Evolutionary conservation across 257 asterid genomes (phyloP), one percentile per base, ranked within the genome.

Genomic region (Salvia splendens): DNA sequence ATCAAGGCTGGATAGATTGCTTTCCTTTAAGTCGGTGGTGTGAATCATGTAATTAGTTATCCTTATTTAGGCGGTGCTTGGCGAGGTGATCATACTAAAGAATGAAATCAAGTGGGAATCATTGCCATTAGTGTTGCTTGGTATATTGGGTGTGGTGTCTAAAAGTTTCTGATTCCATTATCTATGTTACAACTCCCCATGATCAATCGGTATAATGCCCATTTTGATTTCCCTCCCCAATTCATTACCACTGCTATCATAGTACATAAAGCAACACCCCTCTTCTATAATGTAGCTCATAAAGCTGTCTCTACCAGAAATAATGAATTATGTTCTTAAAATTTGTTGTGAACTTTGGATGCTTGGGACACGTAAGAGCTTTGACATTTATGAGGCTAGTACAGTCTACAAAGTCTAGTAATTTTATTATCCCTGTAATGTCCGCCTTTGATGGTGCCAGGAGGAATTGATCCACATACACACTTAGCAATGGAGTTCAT

Each of bases 391-490:
- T 14, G 16, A 40, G 30, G 17, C 24, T 68, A 33, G n/a, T 10
- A 43, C 59, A 57, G n/a, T 48, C 49, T 12, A 55, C 40, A 20
- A 35, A 5, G 61, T 38, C 46, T 78, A 41, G 7, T 2, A 53
- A 32, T 15, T 61, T 56, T 3, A 33, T 43, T 24, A 17, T 74
- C 43, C 54, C 36, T 68, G 45, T 50, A 11, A 68, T 43, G 9
- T 10, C 38, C 50, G 24, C 38, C 52, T 64, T 32, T 62, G 63
- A 64, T 58, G 40, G 69, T 80, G 58, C 16, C 85, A 93, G 99
- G 99, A 64, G 99, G 99, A 70, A 93, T 90, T 69, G 99, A 93
- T 86, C 99, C 99, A 40, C 99, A 93, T 77, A 90, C 97, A 4
- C 99, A 93, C 85, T 82, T 93, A 84, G 95, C 92, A 32, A 86